Base-by-base conservation (phyloP, 1,284 basidiomycete species). In the Earliella scabrosa region DNA sequence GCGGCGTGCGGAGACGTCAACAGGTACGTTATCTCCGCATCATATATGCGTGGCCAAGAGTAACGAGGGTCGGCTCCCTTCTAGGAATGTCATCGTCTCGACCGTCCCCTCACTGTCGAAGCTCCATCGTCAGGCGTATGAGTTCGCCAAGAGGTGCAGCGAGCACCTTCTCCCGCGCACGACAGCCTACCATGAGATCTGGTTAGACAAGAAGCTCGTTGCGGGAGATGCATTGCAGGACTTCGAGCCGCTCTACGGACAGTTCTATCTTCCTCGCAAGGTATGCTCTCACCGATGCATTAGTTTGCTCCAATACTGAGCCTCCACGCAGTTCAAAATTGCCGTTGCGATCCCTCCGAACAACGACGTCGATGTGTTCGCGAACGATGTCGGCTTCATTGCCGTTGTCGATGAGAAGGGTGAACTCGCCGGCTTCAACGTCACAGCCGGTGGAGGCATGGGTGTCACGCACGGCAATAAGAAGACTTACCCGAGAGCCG, bases 1-100 rank as follows among this genome's bases (percentile, higher is more conserved):
- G 97, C 97, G 45, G 97, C 97, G 26, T 99, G 97, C 68, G 97
- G 97, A 72, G 97, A 99, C 72, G 97, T 99, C 52, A 99, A 96
- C 75, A 81, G 93, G 89, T 93, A 70, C 26, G 29, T 31, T 73
- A 40, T 14, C 36, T 45, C 21, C 8, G 24, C 23, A 27, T 18
- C 24, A 27, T 31, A 16, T 40, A n/a, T 4, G 5, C 5, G 16
- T n/a, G 5, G 13, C 34, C 3, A 3, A 4, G 34, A 18, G 13
- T 32, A 2, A 41, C 14, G 23, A 4, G 21, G n/a, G n/a, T n/a
- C n/a, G n/a, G n/a, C n/a, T 35, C 3, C 21, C 24, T 13, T 34
- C 36, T 7, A 90, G 95, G 64, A 97, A 97, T 71, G 94, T 98
- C 45, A 87, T 96, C 66, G 95, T 92, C 71, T 93, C 95, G 29